A percentile compares a stretch with the other conserved stretches of the same genome.
These are phyloP conservation scores for Aspergillus fischeri DNA, from an alignment of 2,329 filamentous ascomycete species.

Conservation along the genomic window DNA sequence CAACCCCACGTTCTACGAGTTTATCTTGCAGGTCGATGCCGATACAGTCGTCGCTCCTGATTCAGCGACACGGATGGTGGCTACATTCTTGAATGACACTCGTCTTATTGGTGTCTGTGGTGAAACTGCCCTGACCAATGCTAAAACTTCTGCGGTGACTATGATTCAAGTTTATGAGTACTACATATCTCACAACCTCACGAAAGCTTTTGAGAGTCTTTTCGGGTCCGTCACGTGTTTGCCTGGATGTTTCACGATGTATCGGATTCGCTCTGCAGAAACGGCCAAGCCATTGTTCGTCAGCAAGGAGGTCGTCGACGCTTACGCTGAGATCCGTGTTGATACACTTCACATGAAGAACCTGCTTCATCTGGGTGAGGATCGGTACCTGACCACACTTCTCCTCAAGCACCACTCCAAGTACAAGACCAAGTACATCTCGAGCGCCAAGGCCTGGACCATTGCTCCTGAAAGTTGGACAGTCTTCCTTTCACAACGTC, in stretches of 20 bases:
- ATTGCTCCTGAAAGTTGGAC: slow-evolving; percentile 91
- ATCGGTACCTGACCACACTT: slow-evolving; percentile 93
- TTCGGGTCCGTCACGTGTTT: slow-evolving; percentile 97
- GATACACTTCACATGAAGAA: slow-evolving; percentile 99
- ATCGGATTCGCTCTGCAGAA: slow-evolving; percentile 89
- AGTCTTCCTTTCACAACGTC: slow-evolving; percentile 95
- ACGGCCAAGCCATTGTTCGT: slow-evolving; percentile 95
- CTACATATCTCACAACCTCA: slow-evolving; percentile 96
- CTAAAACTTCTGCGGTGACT: slow-evolving; percentile 87
- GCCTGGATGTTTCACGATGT: slow-evolving; percentile 99
- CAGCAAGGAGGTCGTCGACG: slow-evolving; percentile 82
- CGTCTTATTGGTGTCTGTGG: slow-evolving; percentile 91
- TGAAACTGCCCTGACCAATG: slow-evolving; percentile 89
- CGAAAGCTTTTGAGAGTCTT: slow-evolving; percentile 94
- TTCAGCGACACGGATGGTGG: slow-evolving; percentile 85
- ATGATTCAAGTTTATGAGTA: slow-evolving; percentile 99
- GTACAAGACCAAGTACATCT: slow-evolving; percentile 98
- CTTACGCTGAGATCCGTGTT: slow-evolving; percentile 88
- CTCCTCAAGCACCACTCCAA: slow-evolving; percentile 86
- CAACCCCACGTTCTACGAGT: slow-evolving; percentile 98
- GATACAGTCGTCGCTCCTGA: slow-evolving; percentile 91
- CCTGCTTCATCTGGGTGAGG: slow-evolving; percentile 89
- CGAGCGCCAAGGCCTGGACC: slow-evolving; percentile 89
- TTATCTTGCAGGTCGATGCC: slow-evolving; percentile 91
- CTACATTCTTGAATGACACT: slow-evolving; percentile 86